phyloP scores from a whole-genome alignment of 2,329 filamentous ascomycete species.

The Grosmannia serpens region DNA sequence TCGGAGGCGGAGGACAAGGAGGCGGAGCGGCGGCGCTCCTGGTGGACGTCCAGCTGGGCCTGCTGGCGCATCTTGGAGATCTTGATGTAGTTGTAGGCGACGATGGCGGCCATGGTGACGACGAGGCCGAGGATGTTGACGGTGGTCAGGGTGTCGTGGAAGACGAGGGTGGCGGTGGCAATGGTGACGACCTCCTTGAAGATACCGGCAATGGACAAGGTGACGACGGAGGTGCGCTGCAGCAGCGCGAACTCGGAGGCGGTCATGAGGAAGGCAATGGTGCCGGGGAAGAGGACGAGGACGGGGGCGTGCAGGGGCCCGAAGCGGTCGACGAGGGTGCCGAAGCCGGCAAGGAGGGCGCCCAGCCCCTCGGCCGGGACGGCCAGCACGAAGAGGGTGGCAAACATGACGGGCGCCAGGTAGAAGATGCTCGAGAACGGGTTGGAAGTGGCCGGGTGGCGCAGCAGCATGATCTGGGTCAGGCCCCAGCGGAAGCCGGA shows the following conservation, averaged over 20 bases:
- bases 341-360: constrained; percentile 55
- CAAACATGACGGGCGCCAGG: constrained; percentile 94
- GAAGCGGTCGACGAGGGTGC: constrained; percentile 51
- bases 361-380: constrained; percentile 73
- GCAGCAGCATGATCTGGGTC: constrained; percentile 90
- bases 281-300: constrained; percentile 79
- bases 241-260: constrained; percentile 90
- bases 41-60: constrained; percentile 43
- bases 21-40: constrained; percentile 22
- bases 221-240: constrained; percentile 90
- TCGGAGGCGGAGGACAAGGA: constrained; percentile 19
- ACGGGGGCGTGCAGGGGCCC: constrained; percentile 55
- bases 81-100: constrained; percentile 89
- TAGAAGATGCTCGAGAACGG: constrained; percentile 97
- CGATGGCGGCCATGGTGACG: constrained; percentile 82
- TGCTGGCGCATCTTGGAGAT: constrained; percentile 79
- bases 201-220: constrained; percentile 89
- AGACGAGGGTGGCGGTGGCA: constrained; percentile 73
- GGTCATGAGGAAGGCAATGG: constrained; percentile 93
- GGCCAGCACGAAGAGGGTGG: constrained; percentile 67
- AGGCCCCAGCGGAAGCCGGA: constrained; percentile 96
- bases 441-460: constrained; percentile 90
- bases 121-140: constrained; percentile 80
- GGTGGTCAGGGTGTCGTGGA: constrained; percentile 74
- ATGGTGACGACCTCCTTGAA: constrained; percentile 99